Base-by-base conservation (phyloP, 2,329 filamentous ascomycete species). In the Teratosphaeria pseudoeucalypti region DNA sequence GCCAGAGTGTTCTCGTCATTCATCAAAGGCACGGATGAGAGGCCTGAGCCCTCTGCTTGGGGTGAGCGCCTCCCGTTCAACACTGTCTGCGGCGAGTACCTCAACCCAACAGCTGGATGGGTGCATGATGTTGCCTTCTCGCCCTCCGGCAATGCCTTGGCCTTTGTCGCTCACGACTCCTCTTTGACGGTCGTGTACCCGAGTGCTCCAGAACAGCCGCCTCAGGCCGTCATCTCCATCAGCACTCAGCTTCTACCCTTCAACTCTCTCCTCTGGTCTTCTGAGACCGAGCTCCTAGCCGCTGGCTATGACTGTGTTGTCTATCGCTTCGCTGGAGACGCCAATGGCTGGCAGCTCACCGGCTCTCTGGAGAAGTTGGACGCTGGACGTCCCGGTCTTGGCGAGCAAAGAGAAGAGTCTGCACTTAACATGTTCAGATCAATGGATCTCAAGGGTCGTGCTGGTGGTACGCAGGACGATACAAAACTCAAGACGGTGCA, bases 351-450 rank as follows among this genome's bases (percentile, higher is more conserved):
- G 94, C 83, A 90, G 70, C 78, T 96, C 43, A 83, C 82, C 39
- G 92, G 91, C 34, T 87, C 89, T 3, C 78, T 97, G 62, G 92
- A 96, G 77, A 32, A 86, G 83, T 52, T 73, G 80, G 58, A 77
- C 75, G 64, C 64, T 2, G 65, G 62, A 34, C 58, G 64, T 16
- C 66, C 64, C 19, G 62, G 61, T n/a, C 32, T 57, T 27, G 62
- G 62, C 2, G 85, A 82, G 60, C 82, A 84, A 58, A 82, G 88
- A 34, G 94, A 97, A 76, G 94, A 97, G 74, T 94, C 89, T 65
- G 94, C 94, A 27, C 79, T 96, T 73, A 96, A 97, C 76, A 96
- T 97, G 90, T 99, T 99, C 79, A 85, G 86, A 70, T 92, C 96
- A 79, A 97, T 99, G 94, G 94, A 99, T 75, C 81, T 99, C 65